These are phyloP conservation scores for Candida freyschussii DNA, from an alignment of 1,139 yeast genomes.

Conservation along the genomic window DNA sequence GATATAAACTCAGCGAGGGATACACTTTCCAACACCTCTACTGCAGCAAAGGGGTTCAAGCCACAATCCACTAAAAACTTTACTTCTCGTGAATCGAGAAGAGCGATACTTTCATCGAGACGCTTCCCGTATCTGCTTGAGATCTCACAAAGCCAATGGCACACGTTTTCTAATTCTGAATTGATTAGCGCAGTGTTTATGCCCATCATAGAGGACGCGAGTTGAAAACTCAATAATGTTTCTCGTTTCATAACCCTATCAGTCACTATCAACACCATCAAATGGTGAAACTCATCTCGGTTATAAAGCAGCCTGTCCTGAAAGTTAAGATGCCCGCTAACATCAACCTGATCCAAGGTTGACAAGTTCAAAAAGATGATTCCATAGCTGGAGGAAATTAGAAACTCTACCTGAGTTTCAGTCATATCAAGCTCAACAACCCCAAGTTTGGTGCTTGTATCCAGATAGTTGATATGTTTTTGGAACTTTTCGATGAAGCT, in stretches of 20 bases:
- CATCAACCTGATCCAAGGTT: constrained; percentile 12
- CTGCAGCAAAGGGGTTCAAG: constrained; percentile 12
- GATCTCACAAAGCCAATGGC: constrained; percentile 9
- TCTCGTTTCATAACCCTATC: constrained; percentile 4
- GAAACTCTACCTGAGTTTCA: constrained; percentile 14
- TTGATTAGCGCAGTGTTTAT: constrained; percentile 3
- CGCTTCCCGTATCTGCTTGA: constrained; percentile 1
- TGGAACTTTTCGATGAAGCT: constrained; percentile 2
- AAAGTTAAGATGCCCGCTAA: constrained; percentile 7
- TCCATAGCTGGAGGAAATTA: constrained; percentile 12
- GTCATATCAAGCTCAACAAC: constrained; percentile 16
- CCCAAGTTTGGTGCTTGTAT: constrained; percentile 3
- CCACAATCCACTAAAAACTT: constrained; percentile 15
- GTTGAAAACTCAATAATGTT: constrained; percentile 11
- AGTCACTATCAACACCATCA: constrained; percentile 9
- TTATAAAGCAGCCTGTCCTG: constrained; percentile 5
- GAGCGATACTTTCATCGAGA: neutral
- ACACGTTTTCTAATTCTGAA: constrained; percentile 2
- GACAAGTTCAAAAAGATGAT: constrained; percentile 11
- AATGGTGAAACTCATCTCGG: constrained; percentile 1
- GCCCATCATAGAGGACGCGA: constrained; percentile 11
- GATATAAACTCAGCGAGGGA: constrained; percentile 6
- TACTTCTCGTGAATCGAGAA: constrained; percentile 6
- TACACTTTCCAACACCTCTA: constrained; percentile 5
- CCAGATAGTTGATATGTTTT: constrained; percentile 2